Evolutionary conservation across 495 filamentous ascomycete genomes (phyloP).

Genomic region (Aspergillus bridgeri): DNA sequence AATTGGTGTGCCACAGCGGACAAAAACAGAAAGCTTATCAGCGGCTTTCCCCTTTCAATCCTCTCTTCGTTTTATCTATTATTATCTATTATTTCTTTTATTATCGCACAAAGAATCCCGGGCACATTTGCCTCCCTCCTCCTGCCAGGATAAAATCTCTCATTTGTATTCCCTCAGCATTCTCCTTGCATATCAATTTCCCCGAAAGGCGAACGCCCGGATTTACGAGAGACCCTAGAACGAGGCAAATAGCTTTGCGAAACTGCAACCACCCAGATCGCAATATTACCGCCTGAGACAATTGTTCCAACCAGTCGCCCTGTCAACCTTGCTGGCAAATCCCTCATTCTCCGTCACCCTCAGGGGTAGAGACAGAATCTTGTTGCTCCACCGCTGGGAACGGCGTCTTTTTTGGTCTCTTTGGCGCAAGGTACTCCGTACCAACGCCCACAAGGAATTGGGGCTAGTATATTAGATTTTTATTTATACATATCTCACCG

Average conservation of each 20-base stretch:
- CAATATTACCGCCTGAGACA: slow-evolving; percentile 19
- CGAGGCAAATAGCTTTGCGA: not conserved
- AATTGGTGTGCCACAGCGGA: slow-evolving; percentile 17
- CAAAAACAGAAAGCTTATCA: slow-evolving; percentile 23
- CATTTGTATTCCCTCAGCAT: slow-evolving; percentile 16
- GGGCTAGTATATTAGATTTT: not conserved
- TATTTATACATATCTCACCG: slow-evolving; percentile 34
- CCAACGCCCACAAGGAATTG: slow-evolving; percentile 23
- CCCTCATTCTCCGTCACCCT: slow-evolving; percentile 30
- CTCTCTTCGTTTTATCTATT: not conserved
- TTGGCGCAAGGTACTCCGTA: slow-evolving; percentile 33
- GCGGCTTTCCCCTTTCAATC: not conserved
- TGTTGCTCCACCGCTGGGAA: slow-evolving; percentile 31
- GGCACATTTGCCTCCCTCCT: slow-evolving; percentile 19
- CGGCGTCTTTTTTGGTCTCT: slow-evolving; percentile 4
- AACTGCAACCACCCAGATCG: not conserved
- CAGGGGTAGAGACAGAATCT: slow-evolving; percentile 18
- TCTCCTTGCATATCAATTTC: slow-evolving; percentile 13
- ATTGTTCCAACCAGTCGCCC: slow-evolving; percentile 14
- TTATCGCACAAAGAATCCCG: slow-evolving; percentile 8
- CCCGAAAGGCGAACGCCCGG: not conserved
- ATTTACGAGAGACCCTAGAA: slow-evolving; percentile 1
- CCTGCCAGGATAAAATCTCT: slow-evolving; percentile 11
- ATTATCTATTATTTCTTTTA: slow-evolving; percentile 4
- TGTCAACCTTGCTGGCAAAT: slow-evolving; percentile 21